Percentiles rank a stretch among this genome's conserved stretches.
Conservation (phyloP, 805 yeast species). For the Saccharomycopsis fodiens region DNA sequence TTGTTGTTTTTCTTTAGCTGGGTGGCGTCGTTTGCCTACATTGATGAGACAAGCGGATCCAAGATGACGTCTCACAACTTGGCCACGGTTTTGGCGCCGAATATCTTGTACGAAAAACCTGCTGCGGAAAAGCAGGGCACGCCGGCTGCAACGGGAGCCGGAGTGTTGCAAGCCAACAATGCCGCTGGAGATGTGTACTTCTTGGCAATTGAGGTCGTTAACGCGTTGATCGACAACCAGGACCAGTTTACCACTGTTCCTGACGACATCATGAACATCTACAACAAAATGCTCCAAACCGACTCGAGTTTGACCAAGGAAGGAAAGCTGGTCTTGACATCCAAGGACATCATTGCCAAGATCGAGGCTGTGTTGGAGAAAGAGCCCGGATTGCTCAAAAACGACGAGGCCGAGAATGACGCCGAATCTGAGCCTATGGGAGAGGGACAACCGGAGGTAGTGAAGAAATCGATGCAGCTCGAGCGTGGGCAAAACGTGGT, state of each 20-base stretch:
- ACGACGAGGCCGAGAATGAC: conserved; percentile 1
- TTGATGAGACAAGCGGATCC: conserved; percentile 84
- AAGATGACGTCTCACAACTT: conserved; percentile 95
- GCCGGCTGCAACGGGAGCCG: conserved; percentile 12
- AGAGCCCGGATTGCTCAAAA: conserved; percentile 21
- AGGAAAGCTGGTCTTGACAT: conserved; percentile 23
- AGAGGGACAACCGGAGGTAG: neutral
- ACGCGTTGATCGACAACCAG: conserved; percentile 71
- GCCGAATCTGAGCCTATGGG: neutral
- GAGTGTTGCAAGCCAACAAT: conserved; percentile 19
- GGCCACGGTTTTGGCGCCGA: conserved; percentile 94
- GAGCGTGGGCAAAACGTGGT: neutral
- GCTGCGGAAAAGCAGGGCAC: conserved; percentile 31
- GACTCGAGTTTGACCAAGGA: conserved; percentile 16
- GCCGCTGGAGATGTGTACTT: conserved; percentile 64
- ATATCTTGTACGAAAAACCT: conserved; percentile 57
- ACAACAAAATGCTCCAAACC: conserved; percentile 23
- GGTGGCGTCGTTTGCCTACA: conserved; percentile 92
- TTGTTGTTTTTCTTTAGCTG: conserved; percentile 79
- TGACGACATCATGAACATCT: conserved; percentile 44
- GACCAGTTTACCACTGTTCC: conserved; percentile 79
- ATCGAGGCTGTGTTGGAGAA: conserved; percentile 27
- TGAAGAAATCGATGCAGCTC: neutral
- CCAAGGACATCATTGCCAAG: conserved; percentile 34
- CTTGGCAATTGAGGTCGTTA: conserved; percentile 85